Conservation (phyloP, 2,329 filamentous ascomycete species). For the Aureobasidium sp. region DNA sequence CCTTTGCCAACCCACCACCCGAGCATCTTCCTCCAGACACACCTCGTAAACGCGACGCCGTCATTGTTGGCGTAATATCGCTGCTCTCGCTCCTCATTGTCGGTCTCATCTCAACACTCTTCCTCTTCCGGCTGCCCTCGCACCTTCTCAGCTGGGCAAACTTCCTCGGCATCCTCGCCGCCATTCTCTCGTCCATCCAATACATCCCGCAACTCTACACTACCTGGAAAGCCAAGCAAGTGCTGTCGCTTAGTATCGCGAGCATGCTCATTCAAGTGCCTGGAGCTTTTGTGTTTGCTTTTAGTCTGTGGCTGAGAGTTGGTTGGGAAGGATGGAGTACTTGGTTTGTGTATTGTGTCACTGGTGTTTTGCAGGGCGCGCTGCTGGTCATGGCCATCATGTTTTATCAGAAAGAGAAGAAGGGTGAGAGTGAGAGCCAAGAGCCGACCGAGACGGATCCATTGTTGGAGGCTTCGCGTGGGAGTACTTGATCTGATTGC, state of each 20-base stretch:
- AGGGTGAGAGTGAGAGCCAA: neutral
- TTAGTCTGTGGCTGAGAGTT: slow-evolving; percentile 63
- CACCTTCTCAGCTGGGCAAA: slow-evolving; percentile 76
- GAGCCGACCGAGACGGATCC: slow-evolving; percentile 9
- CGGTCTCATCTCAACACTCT: slow-evolving; percentile 55
- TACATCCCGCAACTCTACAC: slow-evolving; percentile 95
- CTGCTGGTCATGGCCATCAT: slow-evolving; percentile 73
- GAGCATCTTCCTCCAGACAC: slow-evolving; percentile 41
- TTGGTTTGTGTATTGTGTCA: slow-evolving; percentile 87
- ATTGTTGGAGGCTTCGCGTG: neutral
- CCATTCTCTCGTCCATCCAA: slow-evolving; percentile 74
- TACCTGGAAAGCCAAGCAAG: slow-evolving; percentile 76
- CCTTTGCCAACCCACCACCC: slow-evolving; percentile 23
- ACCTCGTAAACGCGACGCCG: slow-evolving; percentile 65
- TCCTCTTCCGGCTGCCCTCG: slow-evolving; percentile 58
- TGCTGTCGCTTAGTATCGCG: slow-evolving; percentile 85
- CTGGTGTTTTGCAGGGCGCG: slow-evolving; percentile 74
- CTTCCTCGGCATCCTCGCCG: slow-evolving; percentile 71
- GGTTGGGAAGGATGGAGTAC: slow-evolving; percentile 86
- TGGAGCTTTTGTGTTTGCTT: slow-evolving; percentile 82
- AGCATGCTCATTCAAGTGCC: slow-evolving; percentile 99
- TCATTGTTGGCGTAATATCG: slow-evolving; percentile 65
- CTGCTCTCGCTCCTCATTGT: slow-evolving; percentile 69
- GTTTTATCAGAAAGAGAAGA: slow-evolving; percentile 45
- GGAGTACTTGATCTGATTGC: neutral